phyloP scores from a whole-genome alignment of 2,329 filamentous ascomycete species.

The Phyllosticta capitalensis region DNA sequence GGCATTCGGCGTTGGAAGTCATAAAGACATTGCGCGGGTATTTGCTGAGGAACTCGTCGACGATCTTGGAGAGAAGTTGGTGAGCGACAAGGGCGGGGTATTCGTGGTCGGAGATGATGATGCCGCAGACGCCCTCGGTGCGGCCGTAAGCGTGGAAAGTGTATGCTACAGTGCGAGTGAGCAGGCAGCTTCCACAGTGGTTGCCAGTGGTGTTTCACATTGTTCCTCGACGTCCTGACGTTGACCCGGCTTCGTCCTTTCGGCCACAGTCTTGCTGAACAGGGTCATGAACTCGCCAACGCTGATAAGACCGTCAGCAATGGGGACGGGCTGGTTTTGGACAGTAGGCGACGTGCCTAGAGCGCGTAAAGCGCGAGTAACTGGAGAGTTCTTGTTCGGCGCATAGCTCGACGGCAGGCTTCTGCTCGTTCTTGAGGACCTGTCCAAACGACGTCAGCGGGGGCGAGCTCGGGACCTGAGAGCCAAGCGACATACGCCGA shows the following conservation, averaged over 20 bases:
- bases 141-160: slow-evolving; percentile 44
- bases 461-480: slow-evolving; percentile 12
- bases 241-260: slow-evolving; percentile 71
- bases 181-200: background rate
- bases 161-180: slow-evolving; percentile 41
- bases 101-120: slow-evolving; percentile 39
- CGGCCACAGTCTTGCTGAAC: slow-evolving; percentile 79
- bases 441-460: slow-evolving; percentile 29
- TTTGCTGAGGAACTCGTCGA: slow-evolving; percentile 75
- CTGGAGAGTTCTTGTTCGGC: slow-evolving; percentile 67
- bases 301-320: slow-evolving; percentile 22
- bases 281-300: slow-evolving; percentile 68
- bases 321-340: background rate
- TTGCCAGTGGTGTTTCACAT: slow-evolving; percentile 36
- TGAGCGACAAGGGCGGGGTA: slow-evolving; percentile 68
- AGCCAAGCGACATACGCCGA: slow-evolving; percentile 55
- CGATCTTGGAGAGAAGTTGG: slow-evolving; percentile 73
- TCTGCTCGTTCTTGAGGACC: slow-evolving; percentile 72
- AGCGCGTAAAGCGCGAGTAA: slow-evolving; percentile 71
- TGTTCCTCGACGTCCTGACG: slow-evolving; percentile 80
- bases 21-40: slow-evolving; percentile 61
- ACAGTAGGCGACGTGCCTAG: slow-evolving; percentile 43
- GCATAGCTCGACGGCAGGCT: slow-evolving; percentile 67
- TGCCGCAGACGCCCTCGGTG: slow-evolving; percentile 37
- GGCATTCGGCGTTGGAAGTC: slow-evolving; percentile 42